phyloP scores from a whole-genome alignment of 2,329 filamentous ascomycete genomes.

The Trichoderma aggressivum region DNA sequence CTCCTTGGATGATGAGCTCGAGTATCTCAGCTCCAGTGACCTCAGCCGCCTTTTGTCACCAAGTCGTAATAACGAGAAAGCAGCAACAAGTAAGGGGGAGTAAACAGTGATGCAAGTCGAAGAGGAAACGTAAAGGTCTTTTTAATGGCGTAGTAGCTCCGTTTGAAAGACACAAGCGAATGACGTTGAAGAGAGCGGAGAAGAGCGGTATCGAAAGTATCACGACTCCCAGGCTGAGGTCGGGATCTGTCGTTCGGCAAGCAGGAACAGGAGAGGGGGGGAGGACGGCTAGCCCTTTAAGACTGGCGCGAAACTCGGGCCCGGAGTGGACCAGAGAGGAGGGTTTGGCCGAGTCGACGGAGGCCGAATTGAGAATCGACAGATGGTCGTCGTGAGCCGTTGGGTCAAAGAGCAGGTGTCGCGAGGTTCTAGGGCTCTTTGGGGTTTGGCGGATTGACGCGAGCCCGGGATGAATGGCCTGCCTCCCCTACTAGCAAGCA shows the following conservation, averaged over 20 bases:
- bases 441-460: conserved; percentile 10
- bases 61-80: not conserved
- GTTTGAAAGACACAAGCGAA: not conserved
- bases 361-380: conserved; percentile 11
- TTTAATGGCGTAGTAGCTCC: not conserved
- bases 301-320: conserved; percentile 7
- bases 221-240: not conserved
- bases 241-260: not conserved
- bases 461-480: conserved; percentile 12
- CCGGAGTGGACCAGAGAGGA: conserved; percentile 5
- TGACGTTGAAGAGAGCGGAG: not conserved
- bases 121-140: not conserved
- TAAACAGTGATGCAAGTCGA: not conserved
- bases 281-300: conserved; percentile 9
- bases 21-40: not conserved
- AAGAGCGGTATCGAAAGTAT: not conserved
- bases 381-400: conserved; percentile 8
- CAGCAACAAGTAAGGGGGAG: not conserved
- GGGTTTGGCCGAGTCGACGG: not conserved
- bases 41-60: not conserved
- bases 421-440: conserved; percentile 14
- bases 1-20: conserved; percentile 1
- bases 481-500: conserved; percentile 7
- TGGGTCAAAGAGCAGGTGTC: conserved; percentile 15
- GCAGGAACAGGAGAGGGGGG: not conserved